These are phyloP conservation scores for Pythium coloratum DNA, from an alignment of 352 stramenopile species.

Conservation along the genomic window DNA sequence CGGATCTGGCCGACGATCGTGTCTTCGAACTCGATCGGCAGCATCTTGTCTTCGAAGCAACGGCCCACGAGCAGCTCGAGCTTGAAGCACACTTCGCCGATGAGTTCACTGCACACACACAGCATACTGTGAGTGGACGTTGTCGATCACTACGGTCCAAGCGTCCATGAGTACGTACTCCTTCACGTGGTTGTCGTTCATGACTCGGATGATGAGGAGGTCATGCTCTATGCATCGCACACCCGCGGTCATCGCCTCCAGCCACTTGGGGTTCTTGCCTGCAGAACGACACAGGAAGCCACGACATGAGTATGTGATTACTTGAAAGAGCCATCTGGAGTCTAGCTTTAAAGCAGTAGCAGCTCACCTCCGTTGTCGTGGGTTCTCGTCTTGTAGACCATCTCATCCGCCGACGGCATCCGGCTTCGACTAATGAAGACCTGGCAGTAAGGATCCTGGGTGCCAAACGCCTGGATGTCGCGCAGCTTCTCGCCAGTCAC, in stretches of 20 bases:
- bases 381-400: conserved; percentile 71
- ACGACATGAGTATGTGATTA: neutral
- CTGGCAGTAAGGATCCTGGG: conserved; percentile 73
- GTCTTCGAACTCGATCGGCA: conserved; percentile 68
- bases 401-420: conserved; percentile 40
- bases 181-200: conserved; percentile 80
- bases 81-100: conserved; percentile 68
- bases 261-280: conserved; percentile 80
- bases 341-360: neutral
- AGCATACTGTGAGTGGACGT: neutral
- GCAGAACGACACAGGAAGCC: neutral
- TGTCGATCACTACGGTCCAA: neutral
- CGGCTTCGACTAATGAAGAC: conserved; percentile 60
- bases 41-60: conserved; percentile 71
- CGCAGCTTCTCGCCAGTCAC: conserved; percentile 73
- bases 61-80: conserved; percentile 65
- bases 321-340: too few relatives aligned
- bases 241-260: conserved; percentile 56
- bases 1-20: conserved; percentile 77
- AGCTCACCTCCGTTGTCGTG: conserved; percentile 70
- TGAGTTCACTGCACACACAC: conserved; percentile 44
- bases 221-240: conserved; percentile 82
- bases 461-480: conserved; percentile 75
- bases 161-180: conserved; percentile 39
- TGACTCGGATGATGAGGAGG: conserved; percentile 74